Percentiles rank a stretch among this genome's conserved stretches.
Conservation (phyloP, 768 basidiomycete genomes). For the Leccinellum rugosiceps region DNA sequence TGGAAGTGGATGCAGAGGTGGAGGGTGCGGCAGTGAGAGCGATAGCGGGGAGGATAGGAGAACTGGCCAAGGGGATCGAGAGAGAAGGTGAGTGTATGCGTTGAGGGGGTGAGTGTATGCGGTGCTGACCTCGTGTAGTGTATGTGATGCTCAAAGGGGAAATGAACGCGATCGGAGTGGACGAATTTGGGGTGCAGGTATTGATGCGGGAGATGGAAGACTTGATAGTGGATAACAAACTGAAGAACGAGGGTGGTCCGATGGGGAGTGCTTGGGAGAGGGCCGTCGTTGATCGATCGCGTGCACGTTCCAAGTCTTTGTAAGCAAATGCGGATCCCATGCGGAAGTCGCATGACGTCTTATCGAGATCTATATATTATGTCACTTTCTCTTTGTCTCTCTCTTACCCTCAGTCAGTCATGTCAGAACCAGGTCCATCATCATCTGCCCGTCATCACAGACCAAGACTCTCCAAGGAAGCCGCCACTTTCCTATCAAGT, state of each 20-base stretch:
- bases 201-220: slow-evolving; percentile 60
- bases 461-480: slow-evolving; percentile 8
- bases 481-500: slow-evolving; percentile 1
- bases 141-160: slow-evolving; percentile 53
- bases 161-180: slow-evolving; percentile 38
- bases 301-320: slow-evolving; percentile 29
- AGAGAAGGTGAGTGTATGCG: slow-evolving; percentile 45
- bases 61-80: slow-evolving; percentile 44
- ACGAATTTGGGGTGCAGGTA: slow-evolving; percentile 36
- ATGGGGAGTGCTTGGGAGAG: slow-evolving; percentile 51
- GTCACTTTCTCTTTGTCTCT: neutral
- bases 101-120: too few relatives aligned
- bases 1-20: slow-evolving; percentile 26
- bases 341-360: neutral
- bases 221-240: slow-evolving; percentile 59
- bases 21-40: slow-evolving; percentile 29
- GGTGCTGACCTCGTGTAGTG: slow-evolving; percentile 34
- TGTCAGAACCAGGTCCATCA: slow-evolving; percentile 5
- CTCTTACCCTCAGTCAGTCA: neutral
- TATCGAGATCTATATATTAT: slow-evolving; percentile 5
- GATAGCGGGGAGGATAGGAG: slow-evolving; percentile 43
- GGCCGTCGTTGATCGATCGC: slow-evolving; percentile 29
- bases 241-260: slow-evolving; percentile 56
- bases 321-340: slow-evolving; percentile 19
- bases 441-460: neutral